A percentile compares a stretch with the other conserved stretches of the same genome.
phyloP scores from a whole-genome alignment of 352 stramenopile species.

The Phytophthora pinifolia region DNA sequence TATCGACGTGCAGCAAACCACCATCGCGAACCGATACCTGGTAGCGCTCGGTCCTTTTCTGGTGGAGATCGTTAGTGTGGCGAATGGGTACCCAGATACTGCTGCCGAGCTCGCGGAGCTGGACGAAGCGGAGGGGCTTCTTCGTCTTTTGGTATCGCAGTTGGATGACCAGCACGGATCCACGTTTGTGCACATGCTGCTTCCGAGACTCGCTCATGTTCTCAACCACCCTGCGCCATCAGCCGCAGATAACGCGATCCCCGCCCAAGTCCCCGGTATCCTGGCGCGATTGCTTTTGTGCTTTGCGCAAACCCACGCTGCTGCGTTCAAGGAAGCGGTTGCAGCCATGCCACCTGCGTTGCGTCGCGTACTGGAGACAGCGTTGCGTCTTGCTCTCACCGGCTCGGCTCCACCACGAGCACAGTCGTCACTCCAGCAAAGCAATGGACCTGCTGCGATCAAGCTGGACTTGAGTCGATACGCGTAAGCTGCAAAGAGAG shows the following conservation, averaged over 20 bases:
- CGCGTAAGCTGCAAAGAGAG: conserved; percentile 17
- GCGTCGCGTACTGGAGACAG: conserved; percentile 42
- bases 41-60: conserved; percentile 39
- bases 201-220: conserved; percentile 51
- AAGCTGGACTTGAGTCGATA: conserved; percentile 60
- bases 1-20: conserved; percentile 37
- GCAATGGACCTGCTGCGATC: conserved; percentile 3
- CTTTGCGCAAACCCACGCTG: conserved; percentile 52
- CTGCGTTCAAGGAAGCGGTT: conserved; percentile 56
- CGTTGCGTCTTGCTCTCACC: conserved; percentile 46
- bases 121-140: conserved; percentile 44
- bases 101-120: conserved; percentile 34
- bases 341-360: conserved; percentile 38
- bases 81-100: conserved; percentile 28
- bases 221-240: conserved; percentile 22
- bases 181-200: conserved; percentile 58
- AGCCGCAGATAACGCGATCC: conserved; percentile 13
- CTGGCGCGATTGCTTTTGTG: conserved; percentile 46
- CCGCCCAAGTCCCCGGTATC: conserved; percentile 24
- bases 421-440: conserved; percentile 9
- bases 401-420: conserved; percentile 16
- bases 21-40: conserved; percentile 49
- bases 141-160: conserved; percentile 48
- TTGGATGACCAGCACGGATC: conserved; percentile 46
- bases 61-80: conserved; percentile 31